Base-by-base conservation (phyloP, 306 rosid genomes). In the Parietaria judaica region DNA sequence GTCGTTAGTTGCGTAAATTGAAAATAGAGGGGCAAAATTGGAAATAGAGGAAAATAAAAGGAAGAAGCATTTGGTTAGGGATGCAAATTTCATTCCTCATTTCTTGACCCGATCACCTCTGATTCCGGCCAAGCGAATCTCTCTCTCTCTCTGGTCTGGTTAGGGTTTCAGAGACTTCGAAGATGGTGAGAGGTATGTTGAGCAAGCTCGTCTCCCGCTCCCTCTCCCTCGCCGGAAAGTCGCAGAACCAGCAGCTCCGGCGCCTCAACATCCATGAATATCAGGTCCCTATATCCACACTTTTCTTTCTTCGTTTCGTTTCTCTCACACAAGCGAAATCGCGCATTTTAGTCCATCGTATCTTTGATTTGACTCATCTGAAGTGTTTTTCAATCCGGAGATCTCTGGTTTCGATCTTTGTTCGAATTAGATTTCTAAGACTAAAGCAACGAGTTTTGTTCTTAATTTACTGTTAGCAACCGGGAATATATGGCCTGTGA, bases 231-330 rank as follows among this genome's bases (percentile, higher is more conserved):
- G 94, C 96, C 62, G 99, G 96, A 4, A 86, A 79, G 69, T 88
- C 90, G 90, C 99, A 88, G 79, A 95, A 83, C 52, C 84, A 94
- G 66, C 99, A 92, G 79, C 95, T 92, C 80, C 99, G 99, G 77
- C 96, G 95, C 72, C 99, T 92, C 77, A 88, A 88, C 83, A 76
- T 92, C 74, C 99, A 92, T 72, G 99, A 94, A 78, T 94, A 86
- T 63, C 99, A 94, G 99, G 97, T 94, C 45, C 17, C 17, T 7
- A n/a, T 56, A 14, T 44, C 23, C 4, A 7, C 14, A 37, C 55
- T 9, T n/a, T 54, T 44, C 51, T 35, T 11, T 31, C n/a, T 11
- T 54, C 8, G 8, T 12, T n/a, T 41, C 14, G 31, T 8, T 16
- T 60, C 35, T 41, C 14, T 60, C 52, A 9, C 6, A 1, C 31